These are phyloP conservation scores for Limnomonas spitsbergensis DNA, from an alignment of 139 green algal genomes.

Conservation along the genomic window DNA sequence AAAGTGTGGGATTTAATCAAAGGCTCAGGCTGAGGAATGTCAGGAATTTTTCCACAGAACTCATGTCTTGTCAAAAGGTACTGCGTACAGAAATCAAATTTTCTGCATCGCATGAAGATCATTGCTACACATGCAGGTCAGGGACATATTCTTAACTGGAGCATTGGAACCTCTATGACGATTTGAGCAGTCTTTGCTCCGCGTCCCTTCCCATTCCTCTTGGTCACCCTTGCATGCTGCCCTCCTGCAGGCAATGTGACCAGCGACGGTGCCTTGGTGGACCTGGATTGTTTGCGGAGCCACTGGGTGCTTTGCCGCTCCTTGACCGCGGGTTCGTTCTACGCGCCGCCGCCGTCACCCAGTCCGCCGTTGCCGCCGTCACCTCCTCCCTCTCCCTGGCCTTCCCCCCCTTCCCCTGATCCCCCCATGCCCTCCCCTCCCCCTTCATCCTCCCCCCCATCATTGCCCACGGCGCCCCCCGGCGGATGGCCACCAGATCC, in stretches of 20 bases:
- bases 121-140: too few species aligned
- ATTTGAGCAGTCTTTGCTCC: too few species aligned
- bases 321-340: not conserved
- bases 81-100: too few species aligned
- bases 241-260: not conserved
- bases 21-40: too few species aligned
- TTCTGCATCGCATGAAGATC: too few species aligned
- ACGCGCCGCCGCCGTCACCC: not conserved
- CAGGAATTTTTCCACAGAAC: too few species aligned
- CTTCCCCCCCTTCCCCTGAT: not conserved
- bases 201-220: too few species aligned
- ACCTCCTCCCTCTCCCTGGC: not conserved
- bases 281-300: not conserved
- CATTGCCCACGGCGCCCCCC: not conserved
- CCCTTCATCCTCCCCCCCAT: not conserved
- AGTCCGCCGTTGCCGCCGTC: not conserved
- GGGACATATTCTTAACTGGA: too few species aligned
- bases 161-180: too few species aligned
- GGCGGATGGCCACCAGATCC: not conserved
- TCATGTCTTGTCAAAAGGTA: too few species aligned
- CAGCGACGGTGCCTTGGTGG: not conserved
- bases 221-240: too few species aligned
- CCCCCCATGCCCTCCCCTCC: not conserved
- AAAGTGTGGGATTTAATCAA: too few species aligned
- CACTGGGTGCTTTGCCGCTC: constrained; percentile 2